Conservation (phyloP, 768 basidiomycete species). For the Galerina sulciceps region DNA sequence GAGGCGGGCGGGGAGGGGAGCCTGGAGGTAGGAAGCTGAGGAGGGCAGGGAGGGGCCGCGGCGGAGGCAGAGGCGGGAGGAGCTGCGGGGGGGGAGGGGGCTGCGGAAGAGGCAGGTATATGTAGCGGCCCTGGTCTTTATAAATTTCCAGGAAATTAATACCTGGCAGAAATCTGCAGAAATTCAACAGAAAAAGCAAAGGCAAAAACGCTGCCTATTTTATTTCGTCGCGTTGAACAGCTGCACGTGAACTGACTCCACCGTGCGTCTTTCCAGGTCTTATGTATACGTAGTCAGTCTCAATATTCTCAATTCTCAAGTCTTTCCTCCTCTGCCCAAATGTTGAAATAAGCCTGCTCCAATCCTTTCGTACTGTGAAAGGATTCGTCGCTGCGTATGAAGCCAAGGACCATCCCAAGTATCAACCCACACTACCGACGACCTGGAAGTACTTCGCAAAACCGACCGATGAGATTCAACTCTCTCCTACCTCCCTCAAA, state of each 20-base stretch:
- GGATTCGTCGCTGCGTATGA: not conserved
- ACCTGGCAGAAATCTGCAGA: too few species aligned
- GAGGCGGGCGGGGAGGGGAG: constrained; percentile 64
- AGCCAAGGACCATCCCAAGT: not conserved
- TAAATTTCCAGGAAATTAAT: too few species aligned
- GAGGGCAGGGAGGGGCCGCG: constrained; percentile 15
- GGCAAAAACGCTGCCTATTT: not conserved
- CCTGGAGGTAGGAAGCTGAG: constrained; percentile 43
- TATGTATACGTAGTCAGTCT: too few species aligned
- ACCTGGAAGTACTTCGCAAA: constrained; percentile 47
- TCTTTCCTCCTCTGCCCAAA: not conserved
- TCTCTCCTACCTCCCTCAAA: too few species aligned
- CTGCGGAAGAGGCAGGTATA: too few species aligned
- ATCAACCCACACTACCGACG: constrained; percentile 4
- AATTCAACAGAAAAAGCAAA: not conserved
- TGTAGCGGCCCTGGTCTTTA: too few species aligned
- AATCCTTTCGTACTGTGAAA: not conserved
- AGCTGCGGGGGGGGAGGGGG: too few species aligned
- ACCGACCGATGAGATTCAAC: constrained; percentile 62
- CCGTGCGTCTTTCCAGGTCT: not conserved
- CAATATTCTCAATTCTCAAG: too few species aligned
- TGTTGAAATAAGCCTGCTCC: not conserved
- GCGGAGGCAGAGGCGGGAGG: constrained; percentile 1
- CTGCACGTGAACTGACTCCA: not conserved
- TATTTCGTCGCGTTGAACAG: too few species aligned